These are phyloP conservation scores for Leccinum ochraceum DNA, from an alignment of 768 basidiomycete species.

Conservation along the genomic window DNA sequence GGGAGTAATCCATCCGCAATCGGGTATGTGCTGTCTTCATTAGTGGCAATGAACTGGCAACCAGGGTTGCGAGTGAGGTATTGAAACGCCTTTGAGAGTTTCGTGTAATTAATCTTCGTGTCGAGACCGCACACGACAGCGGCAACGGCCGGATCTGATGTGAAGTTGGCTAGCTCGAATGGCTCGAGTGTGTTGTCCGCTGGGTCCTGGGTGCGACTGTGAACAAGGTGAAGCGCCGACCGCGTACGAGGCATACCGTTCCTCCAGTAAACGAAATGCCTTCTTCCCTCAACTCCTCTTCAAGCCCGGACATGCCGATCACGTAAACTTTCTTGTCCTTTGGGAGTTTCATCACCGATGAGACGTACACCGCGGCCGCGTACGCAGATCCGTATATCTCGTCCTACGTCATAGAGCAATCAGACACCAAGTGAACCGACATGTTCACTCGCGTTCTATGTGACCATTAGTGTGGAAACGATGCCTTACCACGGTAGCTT, in stretches of 20 bases:
- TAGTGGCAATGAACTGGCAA: slow-evolving; percentile 87
- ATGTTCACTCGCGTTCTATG: background rate
- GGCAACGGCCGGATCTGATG: slow-evolving; percentile 74
- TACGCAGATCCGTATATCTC: slow-evolving; percentile 98
- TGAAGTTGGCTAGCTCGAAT: slow-evolving; percentile 70
- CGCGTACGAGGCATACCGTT: slow-evolving; percentile 54
- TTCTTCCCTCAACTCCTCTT: slow-evolving; percentile 90
- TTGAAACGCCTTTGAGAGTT: slow-evolving; percentile 89
- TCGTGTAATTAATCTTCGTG: slow-evolving; percentile 86
- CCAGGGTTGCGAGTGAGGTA: slow-evolving; percentile 80
- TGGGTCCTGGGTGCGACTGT: slow-evolving; percentile 61
- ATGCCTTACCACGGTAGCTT: slow-evolving; percentile 75
- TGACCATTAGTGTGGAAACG: slow-evolving; percentile 1
- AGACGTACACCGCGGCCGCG: slow-evolving; percentile 80
- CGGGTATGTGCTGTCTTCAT: slow-evolving; percentile 92
- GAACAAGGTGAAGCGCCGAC: background rate
- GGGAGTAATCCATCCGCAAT: slow-evolving; percentile 71
- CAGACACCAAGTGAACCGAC: background rate
- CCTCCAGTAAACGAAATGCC: slow-evolving; percentile 82
- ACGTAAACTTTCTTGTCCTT: slow-evolving; percentile 95
- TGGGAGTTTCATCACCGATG: slow-evolving; percentile 85
- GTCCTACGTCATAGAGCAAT: slow-evolving; percentile 53
- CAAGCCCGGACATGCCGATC: slow-evolving; percentile 87
- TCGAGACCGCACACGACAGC: slow-evolving; percentile 96
- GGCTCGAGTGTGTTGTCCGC: slow-evolving; percentile 73